Evolutionary conservation across 139 green algal genomes (phyloP), one percentile per base, ranked within the genome.

Genomic region (Pleodorina starrii): DNA sequence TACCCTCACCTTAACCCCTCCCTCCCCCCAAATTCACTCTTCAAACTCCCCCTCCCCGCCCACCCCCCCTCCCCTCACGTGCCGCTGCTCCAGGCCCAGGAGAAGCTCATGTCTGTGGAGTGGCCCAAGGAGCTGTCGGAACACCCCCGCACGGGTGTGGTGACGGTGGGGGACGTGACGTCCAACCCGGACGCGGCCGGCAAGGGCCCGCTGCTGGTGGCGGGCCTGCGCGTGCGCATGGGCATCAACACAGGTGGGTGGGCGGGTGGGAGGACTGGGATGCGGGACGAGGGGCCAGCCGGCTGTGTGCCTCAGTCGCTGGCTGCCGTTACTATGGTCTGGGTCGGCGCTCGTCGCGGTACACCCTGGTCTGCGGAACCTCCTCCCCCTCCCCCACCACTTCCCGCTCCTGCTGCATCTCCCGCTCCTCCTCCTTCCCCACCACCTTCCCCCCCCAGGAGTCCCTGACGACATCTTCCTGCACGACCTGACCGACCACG

Each of bases 151-250:
- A 83, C 85, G 29, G 29, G 74, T 25, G 19, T 27, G 0, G 86
- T 93, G 43, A 43, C 73, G 10, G 88, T 92, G 1, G 92, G 92
- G 14, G 90, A 92, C 79, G 59, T 95, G 43, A 59, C 63, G 3
- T 36, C 59, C 38, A 87, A 79, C 35, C 77, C 89, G 14, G 46
- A 84, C 6, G 44, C 75, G 2, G 89, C 75, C 16, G 74, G 89
- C 48, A 86, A 91, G 79, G 93, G 93, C 0, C 76, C 77, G 4
- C 25, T 77, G 14, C 60, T 95, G 16, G 91, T 94, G 76, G 44
- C 80, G n/a, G 93, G 93, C 19, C 85, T 95, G 68, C 68, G 93
- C 14, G 90, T 95, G 32, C 85, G 93, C 32, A 95, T 95, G 87
- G 93, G 93, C 40, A 93, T 95, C 80, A 93, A 93, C 76, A 95